Evolutionary conservation across 164 flowering plant species (phyloP), one percentile per base, ranked within the genome.

Genomic region (Houttuynia cordata): DNA sequence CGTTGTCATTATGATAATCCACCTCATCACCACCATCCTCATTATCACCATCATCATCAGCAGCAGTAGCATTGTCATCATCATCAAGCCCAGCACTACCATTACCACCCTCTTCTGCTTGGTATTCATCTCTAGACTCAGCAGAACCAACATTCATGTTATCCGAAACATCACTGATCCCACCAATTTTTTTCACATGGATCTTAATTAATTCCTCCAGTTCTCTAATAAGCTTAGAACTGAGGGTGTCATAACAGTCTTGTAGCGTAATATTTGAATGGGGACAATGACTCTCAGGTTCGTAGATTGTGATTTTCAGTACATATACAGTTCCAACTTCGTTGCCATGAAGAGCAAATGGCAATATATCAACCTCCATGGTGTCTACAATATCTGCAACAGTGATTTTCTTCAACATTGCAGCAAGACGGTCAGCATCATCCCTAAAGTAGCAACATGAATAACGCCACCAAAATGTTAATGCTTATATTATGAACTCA

Each of bases 361-460:
- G 91, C 56, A 72, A 64, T 30, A 80, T 69, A 54, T 67, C 50
- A 21, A 88, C 88, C 71, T 87, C 85, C 78, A 90, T 81, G 39
- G 77, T 83, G 75, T 88, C 84, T 6, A 83, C 65, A 24, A 91
- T 24, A 62, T 87, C 96, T 22, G 96, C 93, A 18, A 88, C 79
- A 20, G 81, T 65, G 18, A 94, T 76, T 63, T 74, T 87, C 80
- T 71, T 86, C 67, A 91, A 71, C 62, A 73, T 81, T 47, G 83
- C 81, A 66, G 91, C 88, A 59, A 93, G 78, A 24, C 72, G 60
- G 21, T 76, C 67, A 7, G 91, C 97, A 69, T 77, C 81, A 59
- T 77, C 80, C 72, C 92, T 88, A 82, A 47, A 59, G 34, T 1
- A 54, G 20, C 7, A 52, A 52, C 53, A 18, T 20, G 8, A 1